Evolutionary conservation across 31 red algal genomes (phyloP), one percentile per base, ranked within the genome.

Genomic region (Asparagopsis taxiformis): DNA sequence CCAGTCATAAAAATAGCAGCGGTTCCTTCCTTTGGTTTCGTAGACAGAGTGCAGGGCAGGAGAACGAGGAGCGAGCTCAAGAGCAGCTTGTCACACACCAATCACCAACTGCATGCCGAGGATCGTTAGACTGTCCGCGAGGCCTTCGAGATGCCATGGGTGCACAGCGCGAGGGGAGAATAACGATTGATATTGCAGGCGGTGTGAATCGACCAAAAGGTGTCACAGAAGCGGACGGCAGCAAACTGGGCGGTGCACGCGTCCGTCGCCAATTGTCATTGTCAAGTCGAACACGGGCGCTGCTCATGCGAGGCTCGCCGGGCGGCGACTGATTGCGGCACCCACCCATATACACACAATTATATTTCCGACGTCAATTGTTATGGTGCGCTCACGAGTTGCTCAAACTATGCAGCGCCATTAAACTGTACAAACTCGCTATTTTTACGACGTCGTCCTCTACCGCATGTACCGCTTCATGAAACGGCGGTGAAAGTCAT

Each of bases 401-500:
- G 44, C 13, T 16, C 13, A 50, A 11, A 50, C 17, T 50, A 50
- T 16, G 17, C 0, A 13, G 11, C 21, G 56, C 17, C 11, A 26
- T 20, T 60, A 13, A 11, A n/a, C 56, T n/a, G 15, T 23, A 11
- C 21, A 60, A 19, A 19, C 13, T 20, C 56, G 21, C 19, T 23
- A 0, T 29, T 29, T 35, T 6, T 31, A 48, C 19, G 56, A 0
- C 0, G 56, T 3, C 30, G 16, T 17, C 16, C 6, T 4, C 0
- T 85, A 85, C 1, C 70, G 81, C 81, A 85, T 85, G 33, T 85
- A 88, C 31, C 73, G 51, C 73, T 86, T 88, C 85, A 96, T 79
- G 60, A 96, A 96, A 22, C 82, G 68, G 46, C 73, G 88, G 68
- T 96, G 92, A 83, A 91, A 96, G 57, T 96, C 92, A 59, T 96